Conservation (phyloP, 2,329 filamentous ascomycete genomes). For the Diaporthe helianthi region DNA sequence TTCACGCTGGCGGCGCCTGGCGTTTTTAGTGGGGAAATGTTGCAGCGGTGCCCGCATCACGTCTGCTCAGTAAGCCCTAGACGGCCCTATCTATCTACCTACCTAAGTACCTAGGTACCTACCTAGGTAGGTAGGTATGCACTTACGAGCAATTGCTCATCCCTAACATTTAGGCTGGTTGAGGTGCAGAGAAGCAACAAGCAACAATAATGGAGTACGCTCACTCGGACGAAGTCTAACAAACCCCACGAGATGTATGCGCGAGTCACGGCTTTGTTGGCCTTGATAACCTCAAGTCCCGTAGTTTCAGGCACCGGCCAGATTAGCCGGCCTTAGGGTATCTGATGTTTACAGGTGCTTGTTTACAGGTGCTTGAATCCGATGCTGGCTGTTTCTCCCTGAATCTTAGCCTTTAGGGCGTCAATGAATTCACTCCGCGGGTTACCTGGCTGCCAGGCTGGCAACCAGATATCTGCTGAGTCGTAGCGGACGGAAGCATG, state of each 20-base stretch:
- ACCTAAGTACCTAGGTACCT: too few relatives aligned
- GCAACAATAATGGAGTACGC: too few relatives aligned
- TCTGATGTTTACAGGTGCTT: too few relatives aligned
- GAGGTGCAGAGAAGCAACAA: too few relatives aligned
- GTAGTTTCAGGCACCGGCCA: conserved; percentile 19
- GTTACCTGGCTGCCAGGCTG: background rate
- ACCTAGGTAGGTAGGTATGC: too few relatives aligned
- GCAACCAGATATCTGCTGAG: conserved; percentile 13
- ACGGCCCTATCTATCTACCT: background rate
- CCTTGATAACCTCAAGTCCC: conserved; percentile 14
- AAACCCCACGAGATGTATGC: conserved; percentile 24
- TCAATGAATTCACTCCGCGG: background rate
- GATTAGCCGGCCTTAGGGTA: background rate
- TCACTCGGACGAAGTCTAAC: conserved; percentile 27
- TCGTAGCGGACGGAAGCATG: background rate
- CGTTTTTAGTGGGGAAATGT: conserved; percentile 12
- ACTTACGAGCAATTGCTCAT: conserved; percentile 10
- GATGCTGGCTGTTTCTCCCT: background rate
- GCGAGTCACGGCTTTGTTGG: conserved; percentile 27
- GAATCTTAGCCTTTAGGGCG: background rate
- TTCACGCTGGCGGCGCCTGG: conserved; percentile 4
- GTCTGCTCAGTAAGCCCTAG: conserved; percentile 1
- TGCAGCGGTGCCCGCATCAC: background rate
- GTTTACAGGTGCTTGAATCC: background rate
- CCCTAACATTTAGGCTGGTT: too few relatives aligned